phyloP scores from a whole-genome alignment of 805 yeast species.

The Candida pseudoglaebosa region DNA sequence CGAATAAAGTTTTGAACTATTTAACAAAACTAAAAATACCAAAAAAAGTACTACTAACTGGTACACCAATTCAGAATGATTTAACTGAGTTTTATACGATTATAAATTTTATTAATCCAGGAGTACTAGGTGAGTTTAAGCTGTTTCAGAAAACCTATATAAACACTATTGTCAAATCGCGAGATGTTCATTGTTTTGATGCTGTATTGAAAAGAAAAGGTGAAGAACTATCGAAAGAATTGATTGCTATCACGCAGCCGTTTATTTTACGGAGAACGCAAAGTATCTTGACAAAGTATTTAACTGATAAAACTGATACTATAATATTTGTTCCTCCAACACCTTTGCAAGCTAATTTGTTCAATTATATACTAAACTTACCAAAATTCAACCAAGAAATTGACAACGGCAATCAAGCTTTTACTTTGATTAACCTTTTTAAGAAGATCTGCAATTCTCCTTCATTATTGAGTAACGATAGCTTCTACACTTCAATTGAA shows the following conservation, averaged over 20 bases:
- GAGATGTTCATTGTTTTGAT: slow-evolving; percentile 59
- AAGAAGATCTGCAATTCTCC: slow-evolving; percentile 87
- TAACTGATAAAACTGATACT: slow-evolving; percentile 73
- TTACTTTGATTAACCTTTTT: slow-evolving; percentile 67
- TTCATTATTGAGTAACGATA: slow-evolving; percentile 50
- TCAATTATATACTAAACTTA: slow-evolving; percentile 45
- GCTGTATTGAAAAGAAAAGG: slow-evolving; percentile 52
- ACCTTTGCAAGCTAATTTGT: slow-evolving; percentile 50
- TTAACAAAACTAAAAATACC: slow-evolving; percentile 51
- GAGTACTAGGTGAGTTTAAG: slow-evolving; percentile 61
- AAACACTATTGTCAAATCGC: slow-evolving; percentile 65
- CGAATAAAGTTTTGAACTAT: slow-evolving; percentile 67
- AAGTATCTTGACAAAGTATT: slow-evolving; percentile 48
- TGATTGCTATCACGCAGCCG: slow-evolving; percentile 57
- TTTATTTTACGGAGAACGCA: slow-evolving; percentile 75
- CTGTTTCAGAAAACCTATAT: slow-evolving; percentile 59
- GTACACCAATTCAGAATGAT: slow-evolving; percentile 94
- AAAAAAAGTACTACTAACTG: slow-evolving; percentile 67
- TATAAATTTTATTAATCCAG: slow-evolving; percentile 81
- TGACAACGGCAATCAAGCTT: slow-evolving; percentile 38
- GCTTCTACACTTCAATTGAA: slow-evolving; percentile 23
- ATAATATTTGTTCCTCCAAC: slow-evolving; percentile 80
- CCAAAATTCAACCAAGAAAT: slow-evolving; percentile 29
- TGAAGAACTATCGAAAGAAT: slow-evolving; percentile 54
- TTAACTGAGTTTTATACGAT: slow-evolving; percentile 76